These are phyloP conservation scores for Cryptococcus hybrid DNA, from an alignment of 1,284 basidiomycete genomes.

Conservation along the genomic window DNA sequence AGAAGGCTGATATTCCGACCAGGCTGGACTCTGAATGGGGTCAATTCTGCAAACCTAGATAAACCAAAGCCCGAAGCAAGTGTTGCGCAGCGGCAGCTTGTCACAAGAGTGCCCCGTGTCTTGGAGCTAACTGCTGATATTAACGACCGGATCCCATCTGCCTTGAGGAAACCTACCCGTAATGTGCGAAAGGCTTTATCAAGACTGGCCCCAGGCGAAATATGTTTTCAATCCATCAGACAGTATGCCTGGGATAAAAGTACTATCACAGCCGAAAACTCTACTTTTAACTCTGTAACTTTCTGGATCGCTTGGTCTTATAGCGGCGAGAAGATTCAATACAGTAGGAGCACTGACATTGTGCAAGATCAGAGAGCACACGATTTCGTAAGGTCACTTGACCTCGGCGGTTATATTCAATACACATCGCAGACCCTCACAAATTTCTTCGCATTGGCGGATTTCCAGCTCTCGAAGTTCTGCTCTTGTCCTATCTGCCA, in stretches of 20 bases:
- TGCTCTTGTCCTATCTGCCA: conserved; percentile 10
- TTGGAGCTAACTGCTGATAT: conserved; percentile 2
- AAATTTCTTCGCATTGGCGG: conserved; percentile 3
- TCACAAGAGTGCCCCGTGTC: conserved; percentile 1
- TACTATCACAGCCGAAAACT: conserved; percentile 7
- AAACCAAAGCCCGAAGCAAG: conserved; percentile 3
- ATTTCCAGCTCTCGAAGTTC: conserved; percentile 12
- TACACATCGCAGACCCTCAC: background rate
- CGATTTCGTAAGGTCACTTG: conserved; percentile 11
- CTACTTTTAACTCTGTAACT: conserved; percentile 1
- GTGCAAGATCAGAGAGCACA: conserved; percentile 5
- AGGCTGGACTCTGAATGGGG: conserved; percentile 12
- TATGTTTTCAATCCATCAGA: conserved; percentile 6
- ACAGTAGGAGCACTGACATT: background rate
- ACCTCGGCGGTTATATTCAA: conserved; percentile 15
- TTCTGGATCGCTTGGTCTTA: conserved; percentile 9
- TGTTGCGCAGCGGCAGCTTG: background rate
- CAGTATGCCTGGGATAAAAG: conserved; percentile 16
- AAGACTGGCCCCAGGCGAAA: conserved; percentile 8
- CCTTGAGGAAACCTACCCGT: background rate
- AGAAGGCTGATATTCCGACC: conserved; percentile 17
- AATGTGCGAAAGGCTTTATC: conserved; percentile 1
- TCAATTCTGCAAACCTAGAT: background rate
- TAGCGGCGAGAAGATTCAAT: conserved; percentile 6
- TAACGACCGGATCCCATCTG: background rate